These are phyloP conservation scores for Heliocybe sulcata DNA, from an alignment of 1,284 basidiomycete species.

Conservation along the genomic window DNA sequence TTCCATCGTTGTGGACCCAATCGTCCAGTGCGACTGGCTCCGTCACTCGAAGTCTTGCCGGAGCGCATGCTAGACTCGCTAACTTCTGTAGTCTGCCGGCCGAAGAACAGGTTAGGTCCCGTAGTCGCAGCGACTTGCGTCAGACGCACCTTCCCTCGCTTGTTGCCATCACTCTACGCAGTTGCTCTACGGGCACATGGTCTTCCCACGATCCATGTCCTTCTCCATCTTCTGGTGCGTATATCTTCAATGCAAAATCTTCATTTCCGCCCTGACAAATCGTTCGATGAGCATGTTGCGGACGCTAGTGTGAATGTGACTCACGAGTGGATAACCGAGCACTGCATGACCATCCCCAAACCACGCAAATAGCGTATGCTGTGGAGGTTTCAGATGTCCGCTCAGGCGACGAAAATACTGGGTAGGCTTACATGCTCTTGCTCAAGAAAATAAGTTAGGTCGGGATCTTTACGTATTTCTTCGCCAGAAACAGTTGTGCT, in stretches of 20 bases:
- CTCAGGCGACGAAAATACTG: neutral
- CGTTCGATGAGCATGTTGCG: slow-evolving; percentile 6
- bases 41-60: slow-evolving; percentile 27
- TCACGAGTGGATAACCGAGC: slow-evolving; percentile 31
- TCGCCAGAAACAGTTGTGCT: slow-evolving; percentile 37
- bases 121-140: neutral
- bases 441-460: slow-evolving; percentile 24
- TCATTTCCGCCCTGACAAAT: slow-evolving; percentile 9
- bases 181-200: slow-evolving; percentile 9
- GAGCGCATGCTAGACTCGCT: slow-evolving; percentile 24
- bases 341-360: slow-evolving; percentile 29
- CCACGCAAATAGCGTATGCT: slow-evolving; percentile 32
- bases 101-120: neutral
- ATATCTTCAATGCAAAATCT: slow-evolving; percentile 23
- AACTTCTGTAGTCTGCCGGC: slow-evolving; percentile 35
- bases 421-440: slow-evolving; percentile 12
- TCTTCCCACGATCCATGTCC: slow-evolving; percentile 12
- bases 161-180: slow-evolving; percentile 7
- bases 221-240: slow-evolving; percentile 12
- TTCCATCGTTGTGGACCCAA: slow-evolving; percentile 44
- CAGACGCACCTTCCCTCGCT: slow-evolving; percentile 30
- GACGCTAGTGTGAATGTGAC: slow-evolving; percentile 11
- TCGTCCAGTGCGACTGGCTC: slow-evolving; percentile 34
- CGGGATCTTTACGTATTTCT: slow-evolving; percentile 27
- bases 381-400: slow-evolving; percentile 1